A percentile compares a stretch with the other conserved stretches of the same genome.
Evolutionary conservation across 176 grass and related monocot genomes (phyloP).

Genomic region (Avena eriantha): DNA sequence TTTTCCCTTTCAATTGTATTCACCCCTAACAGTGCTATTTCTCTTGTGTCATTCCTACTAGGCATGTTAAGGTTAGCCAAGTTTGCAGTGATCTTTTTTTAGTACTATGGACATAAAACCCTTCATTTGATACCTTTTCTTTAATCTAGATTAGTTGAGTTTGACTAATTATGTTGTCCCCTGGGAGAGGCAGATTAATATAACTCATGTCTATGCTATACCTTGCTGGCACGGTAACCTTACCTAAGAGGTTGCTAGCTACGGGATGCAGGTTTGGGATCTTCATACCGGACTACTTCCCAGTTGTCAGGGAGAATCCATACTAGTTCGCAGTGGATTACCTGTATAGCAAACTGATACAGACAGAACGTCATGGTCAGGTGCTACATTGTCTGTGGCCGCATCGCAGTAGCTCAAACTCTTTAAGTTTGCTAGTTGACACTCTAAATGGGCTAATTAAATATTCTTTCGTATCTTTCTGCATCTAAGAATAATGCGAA

Average conservation of each 20-base stretch:
- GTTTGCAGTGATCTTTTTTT: neutral
- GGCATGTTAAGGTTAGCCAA: neutral
- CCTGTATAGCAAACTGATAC: neutral
- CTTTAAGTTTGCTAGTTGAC: neutral
- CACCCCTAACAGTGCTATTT: neutral
- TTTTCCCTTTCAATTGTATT: neutral
- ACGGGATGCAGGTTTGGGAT: neutral
- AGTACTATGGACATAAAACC: neutral
- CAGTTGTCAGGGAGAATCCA: neutral
- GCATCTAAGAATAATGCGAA: neutral
- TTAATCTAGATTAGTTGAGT: conserved; percentile 18
- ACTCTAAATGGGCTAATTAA: neutral
- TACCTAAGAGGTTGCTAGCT: neutral
- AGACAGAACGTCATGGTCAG: neutral
- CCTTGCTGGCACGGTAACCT: neutral
- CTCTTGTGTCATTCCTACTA: neutral
- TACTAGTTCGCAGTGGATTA: neutral
- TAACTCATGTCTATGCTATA: conserved; percentile 17
- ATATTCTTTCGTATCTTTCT: neutral
- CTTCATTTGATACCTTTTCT: neutral
- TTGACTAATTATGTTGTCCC: conserved; percentile 14
- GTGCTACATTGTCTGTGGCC: neutral
- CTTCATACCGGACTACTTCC: neutral
- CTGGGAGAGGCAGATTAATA: conserved; percentile 16
- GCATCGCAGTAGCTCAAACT: neutral